Conservation (phyloP, 805 yeast genomes). For the Blastobotrys americana region DNA sequence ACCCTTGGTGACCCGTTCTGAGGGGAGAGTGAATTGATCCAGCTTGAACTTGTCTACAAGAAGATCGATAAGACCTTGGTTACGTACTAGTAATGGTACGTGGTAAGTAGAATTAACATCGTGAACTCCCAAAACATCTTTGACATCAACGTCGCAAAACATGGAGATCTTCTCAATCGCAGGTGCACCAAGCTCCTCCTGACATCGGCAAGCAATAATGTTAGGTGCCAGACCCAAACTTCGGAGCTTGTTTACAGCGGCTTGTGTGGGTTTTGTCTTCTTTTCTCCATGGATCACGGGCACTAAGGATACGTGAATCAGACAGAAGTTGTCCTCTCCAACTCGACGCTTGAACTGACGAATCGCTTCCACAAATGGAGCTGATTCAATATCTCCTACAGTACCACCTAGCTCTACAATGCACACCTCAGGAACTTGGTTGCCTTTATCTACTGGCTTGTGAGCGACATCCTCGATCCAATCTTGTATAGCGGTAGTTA, state of each 20-base stretch:
- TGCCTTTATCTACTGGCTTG: slow-evolving; percentile 85
- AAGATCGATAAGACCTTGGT: slow-evolving; percentile 75
- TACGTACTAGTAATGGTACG: slow-evolving; percentile 84
- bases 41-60: slow-evolving; percentile 63
- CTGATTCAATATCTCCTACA: slow-evolving; percentile 97
- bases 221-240: slow-evolving; percentile 92
- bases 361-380: slow-evolving; percentile 97
- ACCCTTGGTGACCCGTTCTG: slow-evolving; percentile 58
- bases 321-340: slow-evolving; percentile 86
- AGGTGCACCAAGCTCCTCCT: slow-evolving; percentile 67
- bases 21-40: slow-evolving; percentile 38
- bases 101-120: slow-evolving; percentile 97
- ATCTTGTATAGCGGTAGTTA: slow-evolving; percentile 95
- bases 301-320: slow-evolving; percentile 93
- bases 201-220: slow-evolving; percentile 96
- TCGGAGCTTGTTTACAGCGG: slow-evolving; percentile 95
- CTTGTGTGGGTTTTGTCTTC: slow-evolving; percentile 98
- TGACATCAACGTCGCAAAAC: slow-evolving; percentile 99
- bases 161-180: slow-evolving; percentile 95
- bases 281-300: slow-evolving; percentile 99
- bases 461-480: slow-evolving; percentile 94
- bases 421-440: slow-evolving; percentile 90
- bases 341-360: slow-evolving; percentile 98
- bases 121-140: slow-evolving; percentile 93
- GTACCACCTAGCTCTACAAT: slow-evolving; percentile 98